Evolutionary conservation across 768 basidiomycete species (phyloP), one percentile per base, ranked within the genome.

Genomic region (Leucocoprinus birnbaumii): DNA sequence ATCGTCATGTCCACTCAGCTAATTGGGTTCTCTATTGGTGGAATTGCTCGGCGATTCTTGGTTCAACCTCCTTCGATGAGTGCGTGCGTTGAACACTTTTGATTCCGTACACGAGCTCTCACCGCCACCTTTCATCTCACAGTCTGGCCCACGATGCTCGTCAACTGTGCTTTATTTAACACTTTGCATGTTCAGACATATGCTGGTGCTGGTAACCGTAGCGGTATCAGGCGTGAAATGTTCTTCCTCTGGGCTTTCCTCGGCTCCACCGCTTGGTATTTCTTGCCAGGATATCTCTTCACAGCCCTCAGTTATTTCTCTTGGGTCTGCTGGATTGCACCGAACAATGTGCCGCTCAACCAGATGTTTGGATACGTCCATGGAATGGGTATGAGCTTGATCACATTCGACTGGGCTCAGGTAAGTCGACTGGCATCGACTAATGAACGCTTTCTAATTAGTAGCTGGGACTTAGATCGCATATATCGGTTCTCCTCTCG

Each of bases 11-110:
- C 80, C 11, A 81, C 82, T 0, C 83, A 85, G 59, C 68, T 88
- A 52, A 87, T 89, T 42, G 87, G 89, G 2, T 90, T 89, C 69
- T 89, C 87, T 4, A 80, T 89, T 44, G 89, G 88, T 41, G 89
- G 89, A 13, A 70, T 89, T 38, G 78, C 80, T 2, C 78, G 84
- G 8, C 82, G 87, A 16, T 90, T 89, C 75, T 78, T 90, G 8
- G 88, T 90, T 2, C 74, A 77, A 9, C 88, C 88, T 2, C 82
- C 75, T 0, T 74, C 74, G 4, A 78, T 76, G 75, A 78, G 31
- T 31, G 11, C 5, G 11, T 5, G 5, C 31, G n/a, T n/a, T n/a
- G n/a, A 31, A 31, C 31, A 5, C 31, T 5, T 5, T 11, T 31
- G 31, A n/a, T 11, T 31, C 6, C 31, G 11, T 31, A 11, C 11